Percentiles rank a stretch among this genome's conserved stretches.
phyloP scores from a whole-genome alignment of 768 basidiomycete species.

The Hericium erinaceus region DNA sequence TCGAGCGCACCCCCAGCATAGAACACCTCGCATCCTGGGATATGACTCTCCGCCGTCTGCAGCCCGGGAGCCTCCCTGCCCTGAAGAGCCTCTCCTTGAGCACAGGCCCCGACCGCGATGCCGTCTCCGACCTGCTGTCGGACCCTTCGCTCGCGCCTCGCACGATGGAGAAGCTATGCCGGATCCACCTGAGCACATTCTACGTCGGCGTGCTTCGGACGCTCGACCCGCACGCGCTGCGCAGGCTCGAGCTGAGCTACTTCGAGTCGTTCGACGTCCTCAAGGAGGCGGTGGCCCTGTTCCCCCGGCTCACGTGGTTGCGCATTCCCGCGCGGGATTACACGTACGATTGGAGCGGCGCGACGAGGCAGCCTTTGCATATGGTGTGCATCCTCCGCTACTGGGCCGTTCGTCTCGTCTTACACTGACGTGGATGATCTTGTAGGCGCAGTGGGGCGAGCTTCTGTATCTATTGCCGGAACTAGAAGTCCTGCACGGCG shows the following conservation, averaged over 20 bases:
- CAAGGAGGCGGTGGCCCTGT: background rate
- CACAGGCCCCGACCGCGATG: background rate
- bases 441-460: background rate
- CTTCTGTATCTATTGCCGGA: background rate
- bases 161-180: background rate
- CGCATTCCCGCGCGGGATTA: background rate
- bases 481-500: background rate
- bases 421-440: background rate
- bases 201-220: background rate
- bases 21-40: background rate
- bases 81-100: background rate
- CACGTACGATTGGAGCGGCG: background rate
- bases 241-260: background rate
- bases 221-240: background rate
- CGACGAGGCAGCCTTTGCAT: background rate
- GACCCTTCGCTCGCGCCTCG: background rate
- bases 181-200: background rate
- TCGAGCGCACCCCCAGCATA: background rate
- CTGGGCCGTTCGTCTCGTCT: background rate
- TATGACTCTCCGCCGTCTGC: background rate
- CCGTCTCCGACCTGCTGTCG: background rate
- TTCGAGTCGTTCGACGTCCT: background rate
- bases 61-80: background rate
- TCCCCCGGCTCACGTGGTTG: background rate
- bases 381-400: background rate